Evolutionary conservation across 2,329 filamentous ascomycete species (phyloP), one percentile per base, ranked within the genome.

Genomic region (Diaporthe sp.): DNA sequence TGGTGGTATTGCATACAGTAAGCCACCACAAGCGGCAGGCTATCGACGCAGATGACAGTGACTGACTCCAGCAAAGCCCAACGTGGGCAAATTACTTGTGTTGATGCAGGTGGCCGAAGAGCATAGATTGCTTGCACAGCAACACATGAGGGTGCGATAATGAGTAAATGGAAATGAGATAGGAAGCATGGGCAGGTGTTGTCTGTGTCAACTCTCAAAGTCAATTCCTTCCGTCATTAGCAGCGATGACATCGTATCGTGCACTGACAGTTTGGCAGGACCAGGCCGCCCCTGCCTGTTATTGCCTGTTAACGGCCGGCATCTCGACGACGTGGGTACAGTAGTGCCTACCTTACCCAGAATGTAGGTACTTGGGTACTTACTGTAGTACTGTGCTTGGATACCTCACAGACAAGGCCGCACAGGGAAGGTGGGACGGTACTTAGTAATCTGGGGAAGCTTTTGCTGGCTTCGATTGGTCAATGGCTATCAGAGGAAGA

Each of bases 391-490:
- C 40, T 42, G n/a, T n/a, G n/a, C 45, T 69, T 38, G 10, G 25
- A 2, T 58, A 66, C 60, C 38, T 47, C 38, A 12, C 17, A 5
- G 33, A 13, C 38, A n/a, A 15, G 13, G n/a, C 38, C 38, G 3
- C 13, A n/a, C 28, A 52, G 38, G 28, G n/a, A 67, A 61, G 55
- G 30, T 64, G 42, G 42, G 57, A 30, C 15, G 25, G 54, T 61
- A 45, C 69, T 72, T 72, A 50, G 69, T 72, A 72, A 72, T 72
- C 69, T 72, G 69, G 69, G 69, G 69, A 72, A 71, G 9, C 6
- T 4, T 2, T 9, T 0, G 3, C 2, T 2, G 4, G 0, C 15
- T 9, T 25, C 47, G 15, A 72, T 72, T 72, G 57, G 69, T 50
- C 69, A 72, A 71, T 61, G 42, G 55, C n/a, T 28, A 12, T 17